These are phyloP conservation scores for Exophiala alcalophila DNA, from an alignment of 2,329 filamentous ascomycete genomes.

Conservation along the genomic window DNA sequence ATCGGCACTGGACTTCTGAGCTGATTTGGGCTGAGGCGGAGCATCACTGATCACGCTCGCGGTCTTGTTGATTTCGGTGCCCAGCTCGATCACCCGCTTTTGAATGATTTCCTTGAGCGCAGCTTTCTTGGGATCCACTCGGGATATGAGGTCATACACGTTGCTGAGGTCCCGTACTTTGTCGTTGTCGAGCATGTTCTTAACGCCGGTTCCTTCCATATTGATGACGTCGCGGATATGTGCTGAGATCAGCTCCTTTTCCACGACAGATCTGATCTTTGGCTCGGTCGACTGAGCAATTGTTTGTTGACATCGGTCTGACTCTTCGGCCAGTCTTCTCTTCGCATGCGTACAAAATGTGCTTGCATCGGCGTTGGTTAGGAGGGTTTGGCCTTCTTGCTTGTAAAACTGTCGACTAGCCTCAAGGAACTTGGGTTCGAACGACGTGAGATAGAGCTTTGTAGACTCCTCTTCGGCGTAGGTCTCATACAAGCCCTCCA, in stretches of 20 bases:
- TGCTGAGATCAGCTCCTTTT: constrained; percentile 72
- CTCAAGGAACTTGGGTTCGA: constrained; percentile 74
- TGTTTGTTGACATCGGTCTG: constrained; percentile 76
- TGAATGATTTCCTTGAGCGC: constrained; percentile 70
- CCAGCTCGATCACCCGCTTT: constrained; percentile 72
- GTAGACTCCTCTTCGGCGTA: constrained; percentile 72
- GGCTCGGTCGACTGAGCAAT: constrained; percentile 68
- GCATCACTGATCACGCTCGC: constrained; percentile 55
- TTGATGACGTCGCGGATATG: constrained; percentile 79
- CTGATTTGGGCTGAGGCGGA: constrained; percentile 48
- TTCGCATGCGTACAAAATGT: constrained; percentile 76
- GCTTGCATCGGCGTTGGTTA: constrained; percentile 75
- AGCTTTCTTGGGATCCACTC: constrained; percentile 71
- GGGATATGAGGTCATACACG: constrained; percentile 72
- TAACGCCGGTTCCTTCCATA: constrained; percentile 79
- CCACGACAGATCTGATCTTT: constrained; percentile 74
- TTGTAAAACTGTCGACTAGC: constrained; percentile 72
- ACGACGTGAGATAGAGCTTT: constrained; percentile 78
- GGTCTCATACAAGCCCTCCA: constrained; percentile 81
- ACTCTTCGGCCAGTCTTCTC: constrained; percentile 73
- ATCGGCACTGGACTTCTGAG: constrained; percentile 41
- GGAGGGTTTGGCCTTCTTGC: constrained; percentile 67
- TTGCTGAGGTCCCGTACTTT: constrained; percentile 73
- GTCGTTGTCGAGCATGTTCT: constrained; percentile 89
- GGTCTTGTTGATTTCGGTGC: constrained; percentile 73